Evolutionary conservation across 208 protist genomes (phyloP).

Genomic region (Porcisia deanei): DNA sequence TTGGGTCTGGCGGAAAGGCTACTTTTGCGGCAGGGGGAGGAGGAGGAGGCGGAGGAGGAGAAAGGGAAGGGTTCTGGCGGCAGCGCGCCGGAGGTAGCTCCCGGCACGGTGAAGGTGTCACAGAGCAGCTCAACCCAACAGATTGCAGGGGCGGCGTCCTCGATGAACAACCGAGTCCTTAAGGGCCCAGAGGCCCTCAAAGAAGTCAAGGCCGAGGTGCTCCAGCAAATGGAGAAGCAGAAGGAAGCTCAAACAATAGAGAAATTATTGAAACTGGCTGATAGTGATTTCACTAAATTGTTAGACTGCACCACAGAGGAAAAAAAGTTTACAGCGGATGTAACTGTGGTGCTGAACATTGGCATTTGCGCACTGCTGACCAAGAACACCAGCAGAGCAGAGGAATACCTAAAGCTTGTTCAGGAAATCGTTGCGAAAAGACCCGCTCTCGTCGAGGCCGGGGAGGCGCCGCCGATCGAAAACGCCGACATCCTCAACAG

Average conservation of each 20-base stretch:
- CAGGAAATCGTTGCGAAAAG: conserved; percentile 64
- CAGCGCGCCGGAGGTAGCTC: background rate
- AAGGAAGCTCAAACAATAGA: conserved; percentile 4
- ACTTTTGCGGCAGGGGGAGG: conserved; percentile 14
- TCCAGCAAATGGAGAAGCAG: conserved; percentile 35
- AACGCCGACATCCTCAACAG: conserved; percentile 52
- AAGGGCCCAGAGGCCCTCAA: conserved; percentile 3
- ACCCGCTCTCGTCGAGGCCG: conserved; percentile 54
- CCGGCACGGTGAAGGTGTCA: background rate
- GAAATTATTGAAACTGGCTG: conserved; percentile 27
- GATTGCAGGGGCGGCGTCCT: background rate
- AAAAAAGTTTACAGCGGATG: conserved; percentile 34
- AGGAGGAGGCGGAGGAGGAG: conserved; percentile 7
- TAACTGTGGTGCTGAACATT: conserved; percentile 68
- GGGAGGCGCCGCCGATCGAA: conserved; percentile 65
- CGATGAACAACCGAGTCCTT: background rate
- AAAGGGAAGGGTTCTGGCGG: conserved; percentile 4
- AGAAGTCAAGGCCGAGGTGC: conserved; percentile 44
- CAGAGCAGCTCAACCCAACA: background rate
- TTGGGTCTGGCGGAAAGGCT: conserved; percentile 49
- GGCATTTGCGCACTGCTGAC: conserved; percentile 67
- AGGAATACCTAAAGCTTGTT: conserved; percentile 61
- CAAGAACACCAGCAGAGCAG: conserved; percentile 59
- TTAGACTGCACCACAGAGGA: conserved; percentile 32
- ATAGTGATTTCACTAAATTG: conserved; percentile 50